These are phyloP conservation scores for Leptographium wingfieldii DNA, from an alignment of 2,329 filamentous ascomycete genomes.

Conservation along the genomic window DNA sequence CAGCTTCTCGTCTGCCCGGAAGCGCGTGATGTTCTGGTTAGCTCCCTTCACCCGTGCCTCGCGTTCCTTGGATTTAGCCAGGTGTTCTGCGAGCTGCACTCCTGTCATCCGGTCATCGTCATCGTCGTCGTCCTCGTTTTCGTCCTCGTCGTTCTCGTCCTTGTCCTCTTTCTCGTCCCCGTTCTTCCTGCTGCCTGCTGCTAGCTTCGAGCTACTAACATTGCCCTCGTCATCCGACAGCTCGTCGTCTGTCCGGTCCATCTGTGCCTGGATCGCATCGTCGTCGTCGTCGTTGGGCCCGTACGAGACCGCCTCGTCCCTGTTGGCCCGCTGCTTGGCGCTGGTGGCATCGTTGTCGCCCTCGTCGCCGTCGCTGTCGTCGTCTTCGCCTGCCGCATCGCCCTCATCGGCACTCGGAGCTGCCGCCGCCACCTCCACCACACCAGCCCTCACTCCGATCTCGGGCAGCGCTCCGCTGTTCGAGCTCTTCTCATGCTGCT, in stretches of 20 bases:
- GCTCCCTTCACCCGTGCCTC: constrained; percentile 52
- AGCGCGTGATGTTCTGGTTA: constrained; percentile 56
- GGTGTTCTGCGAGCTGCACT: constrained; percentile 10
- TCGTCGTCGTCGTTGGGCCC: constrained; percentile 90
- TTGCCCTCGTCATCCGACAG: constrained; percentile 40
- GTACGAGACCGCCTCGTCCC: constrained; percentile 73
- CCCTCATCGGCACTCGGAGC: constrained; percentile 24
- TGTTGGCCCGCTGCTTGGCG: constrained; percentile 63
- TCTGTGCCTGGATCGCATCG: constrained; percentile 53
- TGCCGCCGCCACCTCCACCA: constrained; percentile 36
- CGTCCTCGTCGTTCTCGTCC: constrained; percentile 17
- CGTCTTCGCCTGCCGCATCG: constrained; percentile 34
- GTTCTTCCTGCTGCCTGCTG: constrained; percentile 7
- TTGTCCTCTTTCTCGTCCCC: constrained; percentile 12
- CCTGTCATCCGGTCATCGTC: constrained; percentile 18
- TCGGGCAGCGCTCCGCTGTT: constrained; percentile 62
- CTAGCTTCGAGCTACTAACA: constrained; percentile 32
- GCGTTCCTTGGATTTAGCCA: constrained; percentile 31
- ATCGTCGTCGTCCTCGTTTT: constrained; percentile 14
- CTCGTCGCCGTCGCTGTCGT: constrained; percentile 52
- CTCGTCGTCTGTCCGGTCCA: constrained; percentile 43
- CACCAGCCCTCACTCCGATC: constrained; percentile 44
- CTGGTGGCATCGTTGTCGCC: constrained; percentile 67
- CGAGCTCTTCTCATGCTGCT: constrained; percentile 57
- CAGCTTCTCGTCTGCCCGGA: constrained; percentile 63